Evolutionary conservation across 129 eudicot species (phyloP), one percentile per base, ranked within the genome.

Genomic region (Flaveria sonorensis): DNA sequence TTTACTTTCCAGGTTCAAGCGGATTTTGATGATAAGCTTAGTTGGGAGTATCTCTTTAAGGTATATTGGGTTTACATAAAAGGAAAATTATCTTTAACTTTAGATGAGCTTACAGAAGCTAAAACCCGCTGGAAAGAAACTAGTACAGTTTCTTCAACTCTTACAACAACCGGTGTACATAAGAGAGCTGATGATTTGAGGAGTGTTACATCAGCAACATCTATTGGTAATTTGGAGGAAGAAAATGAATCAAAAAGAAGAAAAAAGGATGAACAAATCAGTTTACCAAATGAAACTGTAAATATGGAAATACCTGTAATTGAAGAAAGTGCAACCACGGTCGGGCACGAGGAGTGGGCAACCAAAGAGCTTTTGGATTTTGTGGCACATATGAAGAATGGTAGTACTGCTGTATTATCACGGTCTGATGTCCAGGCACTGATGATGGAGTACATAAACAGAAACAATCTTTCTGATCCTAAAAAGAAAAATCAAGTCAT

Each of bases 41-140:
- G 97, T 83, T 95, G 99, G 99, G 99, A 95, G 76, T 95, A 95
- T 88, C 97, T 95, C 26, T 95, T 95, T 59, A 95, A 95, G 86
- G 92, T 91, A 77, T 95, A 95, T 68, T 95, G 97, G 97, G 79
- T 89, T 59, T 80, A 28, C 81, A 71, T 92, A 68, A 95, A 91
- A 79, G 92, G 84, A 53, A 95, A 89, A 68, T 86, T 89, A 68
- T 86, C 96, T 30, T 79, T 95, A 59, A 87, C 96, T 36, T 18
- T 82, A 32, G 76, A 71, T 62, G 99, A 95, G 81, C 92, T 95
- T 62, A 77, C 79, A 51, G 85, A 71, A 77, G 97, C 99, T 70
- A 85, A 80, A 81, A 91, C 83, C 19, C 90, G 90, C 36, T 83
- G 90, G 88, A 89, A 80, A 81, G 88, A 65, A 74, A 68, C 84